These are phyloP conservation scores for Alnus glutinosa DNA, from an alignment of 306 rosid genomes.

Conservation along the genomic window DNA sequence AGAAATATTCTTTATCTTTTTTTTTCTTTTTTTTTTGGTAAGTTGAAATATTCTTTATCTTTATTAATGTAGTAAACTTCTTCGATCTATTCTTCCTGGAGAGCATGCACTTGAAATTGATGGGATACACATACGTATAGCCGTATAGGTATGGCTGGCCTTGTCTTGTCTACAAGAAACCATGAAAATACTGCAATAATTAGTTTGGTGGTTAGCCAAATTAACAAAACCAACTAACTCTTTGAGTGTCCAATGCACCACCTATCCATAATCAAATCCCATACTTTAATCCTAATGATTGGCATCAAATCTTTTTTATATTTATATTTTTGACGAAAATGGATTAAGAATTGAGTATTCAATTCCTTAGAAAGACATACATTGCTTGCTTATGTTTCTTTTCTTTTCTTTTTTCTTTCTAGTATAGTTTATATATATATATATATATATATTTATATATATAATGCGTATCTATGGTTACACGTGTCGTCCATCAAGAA, in stretches of 20 bases:
- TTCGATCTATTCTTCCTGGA: not conserved
- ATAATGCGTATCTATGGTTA: too few relatives aligned
- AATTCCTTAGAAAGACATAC: not conserved
- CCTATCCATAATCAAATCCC: not conserved
- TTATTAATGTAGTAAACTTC: not conserved
- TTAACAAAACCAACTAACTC: not conserved
- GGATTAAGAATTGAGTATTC: not conserved
- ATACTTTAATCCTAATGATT: not conserved
- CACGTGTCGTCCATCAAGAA: too few relatives aligned
- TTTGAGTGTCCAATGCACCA: not conserved
- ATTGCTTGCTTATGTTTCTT: too few relatives aligned
- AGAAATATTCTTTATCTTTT: not conserved
- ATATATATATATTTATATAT: too few relatives aligned
- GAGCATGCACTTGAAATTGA: not conserved
- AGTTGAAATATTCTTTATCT: not conserved
- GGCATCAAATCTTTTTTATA: not conserved
- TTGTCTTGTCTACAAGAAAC: not conserved
- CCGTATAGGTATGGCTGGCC: not conserved
- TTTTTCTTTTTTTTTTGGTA: not conserved
- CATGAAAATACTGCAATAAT: not conserved
- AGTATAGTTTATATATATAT: too few relatives aligned
- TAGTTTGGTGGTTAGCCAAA: slow-evolving; percentile 18
- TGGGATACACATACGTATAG: not conserved
- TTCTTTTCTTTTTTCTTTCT: too few relatives aligned
- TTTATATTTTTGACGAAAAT: not conserved